Evolutionary conservation across 176 grass and related monocot species (phyloP).

Genomic region (Chloris gayana): DNA sequence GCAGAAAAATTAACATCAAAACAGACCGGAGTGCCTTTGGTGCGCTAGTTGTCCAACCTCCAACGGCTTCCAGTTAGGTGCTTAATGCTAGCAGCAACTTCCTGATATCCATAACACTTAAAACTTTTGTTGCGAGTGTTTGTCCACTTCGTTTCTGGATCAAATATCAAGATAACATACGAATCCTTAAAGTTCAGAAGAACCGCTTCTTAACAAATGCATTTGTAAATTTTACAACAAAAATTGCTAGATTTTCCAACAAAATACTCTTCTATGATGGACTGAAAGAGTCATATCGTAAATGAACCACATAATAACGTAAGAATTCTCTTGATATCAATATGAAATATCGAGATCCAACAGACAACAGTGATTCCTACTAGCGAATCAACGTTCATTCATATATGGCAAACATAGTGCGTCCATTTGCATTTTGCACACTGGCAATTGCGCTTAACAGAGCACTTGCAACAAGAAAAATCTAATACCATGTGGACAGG

Average conservation of each 20-base stretch:
- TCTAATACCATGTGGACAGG: slow-evolving; percentile 3
- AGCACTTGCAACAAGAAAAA: neutral
- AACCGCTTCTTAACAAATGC: neutral
- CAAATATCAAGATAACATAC: neutral
- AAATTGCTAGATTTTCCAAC: neutral
- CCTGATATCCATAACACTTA: neutral
- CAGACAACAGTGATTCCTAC: neutral
- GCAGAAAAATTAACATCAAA: neutral
- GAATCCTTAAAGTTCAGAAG: neutral
- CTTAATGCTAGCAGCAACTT: neutral
- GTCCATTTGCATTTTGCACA: neutral
- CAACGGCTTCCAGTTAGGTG: too few species aligned
- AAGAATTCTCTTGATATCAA: neutral
- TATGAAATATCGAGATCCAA: slow-evolving; percentile 1
- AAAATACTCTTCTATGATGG: neutral
- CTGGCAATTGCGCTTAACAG: neutral
- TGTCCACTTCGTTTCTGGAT: neutral
- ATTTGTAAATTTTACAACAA: neutral
- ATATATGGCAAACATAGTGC: neutral
- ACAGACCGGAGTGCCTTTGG: neutral
- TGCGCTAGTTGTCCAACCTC: too few species aligned
- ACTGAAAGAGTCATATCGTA: neutral
- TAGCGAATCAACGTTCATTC: neutral
- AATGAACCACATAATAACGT: neutral
- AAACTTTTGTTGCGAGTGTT: neutral